A percentile compares a stretch with the other conserved stretches of the same genome.
Conservation (phyloP, 2,329 filamentous ascomycete species). For the Aspergillus ochraceus region DNA sequence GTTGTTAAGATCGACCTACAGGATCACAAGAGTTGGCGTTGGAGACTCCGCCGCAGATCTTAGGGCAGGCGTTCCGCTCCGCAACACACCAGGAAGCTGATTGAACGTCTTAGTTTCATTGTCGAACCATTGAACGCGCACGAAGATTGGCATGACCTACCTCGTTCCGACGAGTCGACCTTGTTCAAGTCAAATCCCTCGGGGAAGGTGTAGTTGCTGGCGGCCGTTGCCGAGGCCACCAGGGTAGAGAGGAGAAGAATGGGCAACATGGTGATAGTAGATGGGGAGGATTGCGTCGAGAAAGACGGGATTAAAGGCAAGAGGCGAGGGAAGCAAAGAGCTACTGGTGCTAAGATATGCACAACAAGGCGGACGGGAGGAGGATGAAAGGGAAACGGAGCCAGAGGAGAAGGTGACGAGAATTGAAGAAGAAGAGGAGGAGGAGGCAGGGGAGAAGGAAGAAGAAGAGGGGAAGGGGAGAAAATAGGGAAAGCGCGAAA, state of each 20-base stretch:
- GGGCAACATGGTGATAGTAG: slow-evolving; percentile 47
- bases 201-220: slow-evolving; percentile 45
- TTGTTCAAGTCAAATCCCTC: slow-evolving; percentile 43
- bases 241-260: slow-evolving; percentile 49
- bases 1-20: slow-evolving; percentile 45
- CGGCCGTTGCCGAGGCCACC: slow-evolving; percentile 46
- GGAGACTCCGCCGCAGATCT: slow-evolving; percentile 56
- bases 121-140: background rate
- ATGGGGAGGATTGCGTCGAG: background rate
- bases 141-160: slow-evolving; percentile 18
- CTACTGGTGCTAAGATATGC: background rate
- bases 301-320: background rate
- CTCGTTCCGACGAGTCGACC: slow-evolving; percentile 38
- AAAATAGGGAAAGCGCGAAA: slow-evolving; percentile 6
- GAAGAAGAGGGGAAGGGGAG: background rate
- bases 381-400: slow-evolving; percentile 2
- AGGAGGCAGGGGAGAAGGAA: slow-evolving; percentile 1
- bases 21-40: slow-evolving; percentile 56
- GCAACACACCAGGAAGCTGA: slow-evolving; percentile 58
- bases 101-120: background rate
- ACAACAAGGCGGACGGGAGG: background rate
- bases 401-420: background rate
- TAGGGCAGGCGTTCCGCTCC: slow-evolving; percentile 60
- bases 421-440: slow-evolving; percentile 4
- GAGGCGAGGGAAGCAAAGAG: background rate